Evolutionary conservation across 768 basidiomycete genomes (phyloP), one percentile per base, ranked within the genome.

Genomic region (Tricholoma sp.): DNA sequence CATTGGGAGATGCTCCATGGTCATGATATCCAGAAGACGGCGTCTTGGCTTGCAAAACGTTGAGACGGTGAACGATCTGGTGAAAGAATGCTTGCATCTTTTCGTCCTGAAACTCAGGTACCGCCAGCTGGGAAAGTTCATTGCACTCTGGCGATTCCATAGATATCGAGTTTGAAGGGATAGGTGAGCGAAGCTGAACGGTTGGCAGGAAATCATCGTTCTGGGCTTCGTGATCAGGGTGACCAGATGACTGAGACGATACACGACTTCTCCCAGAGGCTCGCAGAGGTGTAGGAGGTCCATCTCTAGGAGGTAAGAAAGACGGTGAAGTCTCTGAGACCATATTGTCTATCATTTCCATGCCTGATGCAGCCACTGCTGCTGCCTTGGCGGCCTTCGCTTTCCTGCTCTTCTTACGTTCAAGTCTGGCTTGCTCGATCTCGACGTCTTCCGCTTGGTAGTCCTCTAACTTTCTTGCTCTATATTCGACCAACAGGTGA

Each of bases 41-140:
- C 12, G 81, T 76, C 50, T 80, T 79, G 37, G 78, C 75, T 64
- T 89, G 85, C 74, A 93, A 83, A 44, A 80, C 79, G 63, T 86
- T 85, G 55, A 94, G 80, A 66, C 91, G 89, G 48, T 88, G 82
- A 7, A 85, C 88, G 47, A 94, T 85, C 68, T 95, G 90, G 54
- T 88, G 79, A 70, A 94, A 91, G 74, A 95, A 95, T 47, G 82
- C 72, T 61, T 93, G 90, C 63, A 96, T 83, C 45, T 81, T 84
- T 52, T 82, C 82, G 63, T 94, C 87, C 61, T 87, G 79, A 29
- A 88, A 73, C 55, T 87, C 80, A 0, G 91, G 89, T n/a, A 85
- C 76, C 28, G 80, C 77, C 32, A 90, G 66, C 7, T 70, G 73
- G 6, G 79, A 76, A 7, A 82, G 72, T 53, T 65, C 62, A 9